These are phyloP conservation scores for Kwoniella europaea DNA, from an alignment of 768 basidiomycete genomes.

Conservation along the genomic window DNA sequence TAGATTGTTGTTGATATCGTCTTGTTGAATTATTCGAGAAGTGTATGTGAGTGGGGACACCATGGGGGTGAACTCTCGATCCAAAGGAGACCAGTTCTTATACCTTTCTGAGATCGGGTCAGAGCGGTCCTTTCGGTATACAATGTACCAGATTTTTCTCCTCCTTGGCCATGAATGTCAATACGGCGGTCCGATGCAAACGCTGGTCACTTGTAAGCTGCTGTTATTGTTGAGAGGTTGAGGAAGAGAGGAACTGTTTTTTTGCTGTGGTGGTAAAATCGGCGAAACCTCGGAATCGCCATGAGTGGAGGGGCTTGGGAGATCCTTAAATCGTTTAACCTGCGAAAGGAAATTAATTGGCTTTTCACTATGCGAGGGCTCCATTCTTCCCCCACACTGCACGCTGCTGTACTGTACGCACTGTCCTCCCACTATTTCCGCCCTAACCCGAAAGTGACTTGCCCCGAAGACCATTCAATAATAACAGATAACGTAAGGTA, in stretches of 20 bases:
- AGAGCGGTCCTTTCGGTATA: neutral
- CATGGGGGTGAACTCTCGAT: neutral
- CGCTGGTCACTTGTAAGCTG: neutral
- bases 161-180: neutral
- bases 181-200: neutral
- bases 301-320: neutral
- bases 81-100: neutral
- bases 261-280: neutral
- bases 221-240: neutral
- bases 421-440: neutral
- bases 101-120: neutral
- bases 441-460: neutral
- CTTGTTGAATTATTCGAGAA: neutral
- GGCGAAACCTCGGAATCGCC: constrained; percentile 2
- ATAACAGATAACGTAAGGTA: too few species aligned
- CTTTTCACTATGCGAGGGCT: neutral
- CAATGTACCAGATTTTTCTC: neutral
- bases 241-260: constrained; percentile 2
- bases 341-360: neutral
- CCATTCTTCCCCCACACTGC: neutral
- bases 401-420: neutral
- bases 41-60: constrained; percentile 3
- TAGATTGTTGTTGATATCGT: neutral
- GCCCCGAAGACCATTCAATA: too few species aligned
- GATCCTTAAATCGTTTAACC: neutral